A percentile compares a stretch with the other conserved stretches of the same genome.
These are phyloP conservation scores for Chamaecrista fasciculata DNA, from an alignment of 306 rosid species.

Conservation along the genomic window DNA sequence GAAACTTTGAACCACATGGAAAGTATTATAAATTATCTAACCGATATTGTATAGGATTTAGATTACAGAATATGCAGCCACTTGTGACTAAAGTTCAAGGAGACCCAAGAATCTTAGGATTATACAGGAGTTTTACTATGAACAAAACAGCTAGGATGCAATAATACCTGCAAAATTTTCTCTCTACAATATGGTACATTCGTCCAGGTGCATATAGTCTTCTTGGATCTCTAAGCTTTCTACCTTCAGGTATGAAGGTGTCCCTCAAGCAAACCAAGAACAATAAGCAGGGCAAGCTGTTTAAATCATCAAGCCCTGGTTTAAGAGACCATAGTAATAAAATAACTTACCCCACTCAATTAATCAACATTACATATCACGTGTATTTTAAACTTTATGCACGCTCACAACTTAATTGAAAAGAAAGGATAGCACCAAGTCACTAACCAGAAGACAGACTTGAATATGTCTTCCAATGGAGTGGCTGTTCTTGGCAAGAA, in stretches of 20 bases:
- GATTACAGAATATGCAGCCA: not conserved
- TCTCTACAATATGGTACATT: conserved; percentile 85
- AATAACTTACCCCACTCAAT: conserved; percentile 41
- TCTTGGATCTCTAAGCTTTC: conserved; percentile 88
- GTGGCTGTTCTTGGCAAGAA: conserved; percentile 95
- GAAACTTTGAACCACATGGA: too few relatives aligned
- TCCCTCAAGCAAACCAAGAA: conserved; percentile 91
- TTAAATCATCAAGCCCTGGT: conserved; percentile 66
- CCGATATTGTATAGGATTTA: not conserved
- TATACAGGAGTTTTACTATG: not conserved
- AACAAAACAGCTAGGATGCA: not conserved
- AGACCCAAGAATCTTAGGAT: not conserved
- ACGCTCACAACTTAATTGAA: conserved; percentile 8
- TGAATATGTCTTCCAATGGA: conserved; percentile 90
- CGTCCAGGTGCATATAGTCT: conserved; percentile 96
- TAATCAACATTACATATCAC: conserved; percentile 3
- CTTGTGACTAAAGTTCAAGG: not conserved
- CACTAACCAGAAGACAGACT: conserved; percentile 87
- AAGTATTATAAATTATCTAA: too few relatives aligned
- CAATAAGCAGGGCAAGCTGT: conserved; percentile 96
- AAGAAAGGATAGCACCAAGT: conserved; percentile 24
- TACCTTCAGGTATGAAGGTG: conserved; percentile 82
- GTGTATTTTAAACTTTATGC: conserved; percentile 6
- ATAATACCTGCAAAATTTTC: conserved; percentile 89
- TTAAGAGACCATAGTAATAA: conserved; percentile 50